Percentiles rank a stretch among this genome's conserved stretches.
Conservation (phyloP, 257 asterid genomes). For the Capsicum pubescens region DNA sequence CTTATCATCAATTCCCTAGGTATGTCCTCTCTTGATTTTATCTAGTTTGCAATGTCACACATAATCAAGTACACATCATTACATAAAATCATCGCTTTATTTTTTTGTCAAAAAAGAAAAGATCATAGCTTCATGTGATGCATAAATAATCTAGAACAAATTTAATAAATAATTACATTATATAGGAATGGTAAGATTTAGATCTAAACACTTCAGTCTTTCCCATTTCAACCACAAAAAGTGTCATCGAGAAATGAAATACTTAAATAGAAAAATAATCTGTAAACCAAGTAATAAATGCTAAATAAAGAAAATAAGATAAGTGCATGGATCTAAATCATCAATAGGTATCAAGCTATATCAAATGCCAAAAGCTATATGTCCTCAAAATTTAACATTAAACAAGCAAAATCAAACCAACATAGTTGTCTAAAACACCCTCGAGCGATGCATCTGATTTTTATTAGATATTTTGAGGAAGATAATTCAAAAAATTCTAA, state of each 20-base stretch:
- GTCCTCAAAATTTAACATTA: too few relatives aligned
- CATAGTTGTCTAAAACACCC: too few relatives aligned
- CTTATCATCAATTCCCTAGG: not conserved
- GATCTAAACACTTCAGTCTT: not conserved
- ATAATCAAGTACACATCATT: not conserved
- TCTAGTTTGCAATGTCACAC: not conserved
- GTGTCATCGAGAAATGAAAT: not conserved
- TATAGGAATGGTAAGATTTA: not conserved
- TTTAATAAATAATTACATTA: not conserved
- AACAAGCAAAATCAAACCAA: too few relatives aligned
- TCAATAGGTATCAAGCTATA: not conserved
- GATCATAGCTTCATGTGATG: not conserved
- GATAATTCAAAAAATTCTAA: too few relatives aligned
- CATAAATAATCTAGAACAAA: not conserved
- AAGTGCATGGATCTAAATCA: not conserved
- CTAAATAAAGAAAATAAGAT: not conserved
- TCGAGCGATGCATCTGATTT: too few relatives aligned
- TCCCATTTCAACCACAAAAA: not conserved
- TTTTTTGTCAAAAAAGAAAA: too few relatives aligned
- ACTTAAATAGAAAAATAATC: slow-evolving; percentile 7
- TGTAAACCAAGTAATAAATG: not conserved
- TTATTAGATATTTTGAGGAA: too few relatives aligned
- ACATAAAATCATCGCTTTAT: not conserved
- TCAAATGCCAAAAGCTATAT: not conserved
- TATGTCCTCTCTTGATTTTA: not conserved